Base-by-base conservation (phyloP, 2,329 filamentous ascomycete species). In the Sporothrix sp. region DNA sequence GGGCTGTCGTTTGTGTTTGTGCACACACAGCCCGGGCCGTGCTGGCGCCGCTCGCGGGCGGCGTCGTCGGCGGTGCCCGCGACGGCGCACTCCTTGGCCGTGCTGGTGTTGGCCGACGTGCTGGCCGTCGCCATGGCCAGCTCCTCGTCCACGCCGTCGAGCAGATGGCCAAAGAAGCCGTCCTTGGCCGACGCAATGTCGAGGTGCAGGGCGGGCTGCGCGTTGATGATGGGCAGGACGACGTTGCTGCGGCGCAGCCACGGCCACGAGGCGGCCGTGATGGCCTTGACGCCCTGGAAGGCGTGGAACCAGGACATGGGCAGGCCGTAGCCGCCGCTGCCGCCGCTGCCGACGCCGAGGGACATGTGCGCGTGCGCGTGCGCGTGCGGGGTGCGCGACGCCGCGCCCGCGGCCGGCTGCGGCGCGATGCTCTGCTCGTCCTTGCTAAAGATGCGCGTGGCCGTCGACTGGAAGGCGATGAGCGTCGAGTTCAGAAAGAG, bases 251-350 rank as follows among this genome's bases (percentile, higher is more conserved):
- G 70, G 3, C 79, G 71, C 42, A 84, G 71, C 73, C 75, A 83
- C 52, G 74, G 75, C 80, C 80, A 84, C 13, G 78, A 81, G 3
- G 74, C 73, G 18, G 79, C 75, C 0, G 82, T 79, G 30, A 84
- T 71, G 2, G 79, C 76, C 61, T 83, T 84, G 56, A 84, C 78
- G 10, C 80, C 80, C 58, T 83, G 80, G 59, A 82, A 83, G 4
- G 80, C 75, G 59, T 83, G 79, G 54, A 84, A 83, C 79, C 78
- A 83, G 3, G 76, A 72, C 38, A 82, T 64, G 0, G 80, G 80
- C n/a, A 82, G 64, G 16, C 70, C 68, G 59, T 84, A 84, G 35
- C 68, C 68, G n/a, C n/a, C n/a, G n/a, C n/a, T n/a, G n/a, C n/a
- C 10, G 39, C 55, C 66, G 53, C 8, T 48, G 16, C 25, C 32